Base-by-base conservation (phyloP, 176 grass and related monocot species). In the Ensete glaucum region DNA sequence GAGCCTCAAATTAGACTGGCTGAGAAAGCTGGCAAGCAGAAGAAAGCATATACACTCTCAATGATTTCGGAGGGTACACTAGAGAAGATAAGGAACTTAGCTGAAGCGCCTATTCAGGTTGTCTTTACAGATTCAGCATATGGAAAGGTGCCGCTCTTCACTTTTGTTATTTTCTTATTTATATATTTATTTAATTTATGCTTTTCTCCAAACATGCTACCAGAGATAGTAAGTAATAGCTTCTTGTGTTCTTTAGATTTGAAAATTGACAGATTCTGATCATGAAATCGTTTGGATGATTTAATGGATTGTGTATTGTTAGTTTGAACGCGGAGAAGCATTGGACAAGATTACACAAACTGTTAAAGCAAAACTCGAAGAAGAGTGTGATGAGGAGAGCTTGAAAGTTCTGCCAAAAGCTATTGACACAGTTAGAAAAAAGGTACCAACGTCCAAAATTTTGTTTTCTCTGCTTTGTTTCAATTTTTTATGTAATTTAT, bases 81-180 rank as follows among this genome's bases (percentile, higher is more conserved):
- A 8, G 85, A 91, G 72, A 99, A 99, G 85, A 94, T 94, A 57
- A 94, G 81, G 82, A 80, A 77, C 62, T 80, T 99, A 76, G 87
- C 88, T 77, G 86, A 99, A 91, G 81, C 81, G 77, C 88, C 88
- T 23, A 94, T 99, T 81, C 81, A 99, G 73, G 80, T 89, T 85
- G 86, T 99, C 54, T 99, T 99, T 79, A 99, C 91, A n/a, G 95
- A 99, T 87, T 76, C 91, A 83, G 52, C 86, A 72, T 99, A 94
- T 50, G 86, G 88, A 83, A 99, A 99, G 95, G 91, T 99, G 15
- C 75, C 51, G 53, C 60, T n/a, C 21, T 78, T 15, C 52, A 54
- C 4, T 81, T 3, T 21, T 71, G 15, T 78, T 54, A 27, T 83
- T 43, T 62, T 72, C 13, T 56, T 29, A 11, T 70, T 20, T 52